These are phyloP conservation scores for Meripilus lineatus DNA, from an alignment of 1,284 basidiomycete genomes.

Conservation along the genomic window DNA sequence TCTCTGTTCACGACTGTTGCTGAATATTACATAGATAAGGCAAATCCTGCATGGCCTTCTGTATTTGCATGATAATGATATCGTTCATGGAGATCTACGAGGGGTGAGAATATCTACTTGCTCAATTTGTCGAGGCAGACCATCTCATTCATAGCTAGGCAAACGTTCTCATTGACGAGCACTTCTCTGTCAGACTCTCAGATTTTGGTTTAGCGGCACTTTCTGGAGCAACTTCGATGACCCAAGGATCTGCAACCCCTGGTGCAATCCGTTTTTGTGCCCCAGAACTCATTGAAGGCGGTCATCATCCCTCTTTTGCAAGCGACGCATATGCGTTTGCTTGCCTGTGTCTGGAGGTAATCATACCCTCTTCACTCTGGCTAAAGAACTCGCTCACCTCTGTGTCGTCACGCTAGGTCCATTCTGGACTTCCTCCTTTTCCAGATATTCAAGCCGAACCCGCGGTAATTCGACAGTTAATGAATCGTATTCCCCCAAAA, in stretches of 20 bases:
- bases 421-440: background rate
- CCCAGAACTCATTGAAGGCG: background rate
- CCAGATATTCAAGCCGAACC: background rate
- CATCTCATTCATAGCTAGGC: background rate
- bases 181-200: background rate
- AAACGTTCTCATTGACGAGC: background rate
- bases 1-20: background rate
- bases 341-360: slow-evolving; percentile 1
- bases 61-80: background rate
- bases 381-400: background rate
- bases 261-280: background rate
- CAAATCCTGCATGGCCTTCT: background rate
- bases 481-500: background rate
- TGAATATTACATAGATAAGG: background rate
- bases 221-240: background rate
- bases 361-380: background rate
- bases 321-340: slow-evolving; percentile 1
- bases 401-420: background rate
- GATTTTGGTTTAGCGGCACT: background rate
- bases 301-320: background rate
- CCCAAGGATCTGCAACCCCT: background rate
- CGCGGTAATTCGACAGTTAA: background rate
- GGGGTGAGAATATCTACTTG: background rate
- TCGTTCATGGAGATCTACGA: slow-evolving; percentile 1
- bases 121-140: background rate